A percentile compares a stretch with the other conserved stretches of the same genome.
Evolutionary conservation across 2,329 filamentous ascomycete species (phyloP).

Genomic region (Cryphonectria nitschkei): DNA sequence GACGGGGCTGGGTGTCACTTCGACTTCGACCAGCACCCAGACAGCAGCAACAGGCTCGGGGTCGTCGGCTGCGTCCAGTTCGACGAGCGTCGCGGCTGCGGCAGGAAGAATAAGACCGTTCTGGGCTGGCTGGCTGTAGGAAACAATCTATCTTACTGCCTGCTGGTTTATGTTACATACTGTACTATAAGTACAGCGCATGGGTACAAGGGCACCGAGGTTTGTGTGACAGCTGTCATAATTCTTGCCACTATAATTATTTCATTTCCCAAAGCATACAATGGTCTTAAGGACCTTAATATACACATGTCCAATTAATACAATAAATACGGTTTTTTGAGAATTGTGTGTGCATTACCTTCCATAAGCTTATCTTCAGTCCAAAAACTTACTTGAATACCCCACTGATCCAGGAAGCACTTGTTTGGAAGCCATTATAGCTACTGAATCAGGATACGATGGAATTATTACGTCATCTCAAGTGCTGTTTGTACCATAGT

Average conservation of each 20-base stretch:
- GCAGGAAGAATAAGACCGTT: constrained; percentile 20
- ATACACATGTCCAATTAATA: neutral
- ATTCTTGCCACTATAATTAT: neutral
- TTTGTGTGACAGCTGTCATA: neutral
- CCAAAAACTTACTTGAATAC: neutral
- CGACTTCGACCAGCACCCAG: constrained; percentile 11
- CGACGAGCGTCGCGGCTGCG: constrained; percentile 20
- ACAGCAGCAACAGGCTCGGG: neutral
- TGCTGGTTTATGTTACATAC: neutral
- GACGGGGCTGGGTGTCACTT: neutral
- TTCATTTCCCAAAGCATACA: neutral
- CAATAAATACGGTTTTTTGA: too few species aligned
- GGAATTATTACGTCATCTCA: neutral
- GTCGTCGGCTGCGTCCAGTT: constrained; percentile 10
- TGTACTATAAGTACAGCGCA: neutral
- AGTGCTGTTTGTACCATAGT: neutral
- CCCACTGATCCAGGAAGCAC: neutral
- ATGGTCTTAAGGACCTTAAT: neutral
- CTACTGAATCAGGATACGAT: neutral
- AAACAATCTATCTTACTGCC: neutral
- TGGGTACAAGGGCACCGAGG: neutral
- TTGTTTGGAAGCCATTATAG: neutral
- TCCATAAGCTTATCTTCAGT: neutral
- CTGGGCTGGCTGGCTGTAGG: constrained; percentile 16
- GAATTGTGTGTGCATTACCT: neutral